These are phyloP conservation scores for Sclerotinia borealis DNA, from an alignment of 2,329 filamentous ascomycete species.

Conservation along the genomic window DNA sequence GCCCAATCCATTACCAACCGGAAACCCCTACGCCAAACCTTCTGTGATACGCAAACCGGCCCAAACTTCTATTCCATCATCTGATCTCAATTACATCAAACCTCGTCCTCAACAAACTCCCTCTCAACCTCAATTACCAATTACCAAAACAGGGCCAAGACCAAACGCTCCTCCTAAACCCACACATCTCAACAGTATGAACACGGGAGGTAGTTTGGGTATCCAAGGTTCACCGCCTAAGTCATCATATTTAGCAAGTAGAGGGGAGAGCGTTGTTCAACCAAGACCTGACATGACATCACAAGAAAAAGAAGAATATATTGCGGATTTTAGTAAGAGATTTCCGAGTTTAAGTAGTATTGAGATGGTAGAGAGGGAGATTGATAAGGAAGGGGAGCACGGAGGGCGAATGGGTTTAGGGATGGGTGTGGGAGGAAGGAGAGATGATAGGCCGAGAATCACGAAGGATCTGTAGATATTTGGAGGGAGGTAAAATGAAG, in stretches of 20 bases:
- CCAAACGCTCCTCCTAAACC: constrained; percentile 58
- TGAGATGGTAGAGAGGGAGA: constrained; percentile 48
- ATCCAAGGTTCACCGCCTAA: constrained; percentile 41
- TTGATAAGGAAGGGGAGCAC: constrained; percentile 14
- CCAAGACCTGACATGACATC: constrained; percentile 49
- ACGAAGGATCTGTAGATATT: constrained; percentile 6
- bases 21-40: constrained; percentile 28
- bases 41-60: constrained; percentile 41
- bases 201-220: constrained; percentile 34
- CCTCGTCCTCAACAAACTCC: constrained; percentile 22
- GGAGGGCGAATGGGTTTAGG: constrained; percentile 8
- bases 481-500: neutral
- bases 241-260: constrained; percentile 35
- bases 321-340: constrained; percentile 69
- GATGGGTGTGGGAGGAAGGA: constrained; percentile 6
- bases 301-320: constrained; percentile 58
- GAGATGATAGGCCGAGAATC: constrained; percentile 1
- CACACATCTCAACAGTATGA: constrained; percentile 51
- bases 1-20: constrained; percentile 15
- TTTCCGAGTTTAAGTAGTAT: constrained; percentile 81
- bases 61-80: constrained; percentile 17
- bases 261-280: constrained; percentile 26
- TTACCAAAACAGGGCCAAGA: constrained; percentile 34
- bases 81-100: constrained; percentile 26
- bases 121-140: constrained; percentile 18